Percentiles rank a stretch among this genome's conserved stretches.
Conservation (phyloP, 495 filamentous ascomycete species). For the Pseudoneurospora amorphoporcata region DNA sequence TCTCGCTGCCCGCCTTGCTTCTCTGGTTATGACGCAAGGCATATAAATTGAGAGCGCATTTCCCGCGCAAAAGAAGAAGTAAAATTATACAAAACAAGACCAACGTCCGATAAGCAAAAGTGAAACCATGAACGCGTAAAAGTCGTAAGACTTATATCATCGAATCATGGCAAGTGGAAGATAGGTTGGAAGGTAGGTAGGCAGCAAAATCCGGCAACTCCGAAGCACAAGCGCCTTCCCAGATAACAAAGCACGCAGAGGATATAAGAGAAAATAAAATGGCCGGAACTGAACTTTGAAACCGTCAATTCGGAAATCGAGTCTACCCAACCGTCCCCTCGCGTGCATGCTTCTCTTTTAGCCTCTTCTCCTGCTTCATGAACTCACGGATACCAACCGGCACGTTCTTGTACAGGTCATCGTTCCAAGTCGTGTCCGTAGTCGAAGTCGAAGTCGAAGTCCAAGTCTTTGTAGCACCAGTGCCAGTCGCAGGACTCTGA, state of each 20-base stretch:
- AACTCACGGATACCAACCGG: conserved; percentile 94
- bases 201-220: neutral
- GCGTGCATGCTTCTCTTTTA: conserved; percentile 60
- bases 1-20: neutral
- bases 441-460: conserved; percentile 7
- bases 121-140: neutral
- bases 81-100: neutral
- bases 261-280: neutral
- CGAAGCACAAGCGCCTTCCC: neutral
- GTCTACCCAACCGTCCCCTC: conserved; percentile 31
- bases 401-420: conserved; percentile 66
- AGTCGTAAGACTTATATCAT: neutral
- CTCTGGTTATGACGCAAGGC: neutral
- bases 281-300: neutral
- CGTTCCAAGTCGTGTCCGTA: conserved; percentile 25
- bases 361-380: conserved; percentile 90
- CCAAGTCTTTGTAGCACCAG: conserved; percentile 22
- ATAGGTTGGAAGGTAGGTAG: neutral
- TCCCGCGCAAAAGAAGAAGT: neutral
- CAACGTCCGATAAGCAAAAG: neutral
- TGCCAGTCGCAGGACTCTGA: neutral
- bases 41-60: neutral
- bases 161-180: neutral
- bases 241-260: neutral
- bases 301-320: conserved; percentile 3